Evolutionary conservation across 208 protist species (phyloP), one percentile per base, ranked within the genome.

Genomic region (Trypanosoma mega): DNA sequence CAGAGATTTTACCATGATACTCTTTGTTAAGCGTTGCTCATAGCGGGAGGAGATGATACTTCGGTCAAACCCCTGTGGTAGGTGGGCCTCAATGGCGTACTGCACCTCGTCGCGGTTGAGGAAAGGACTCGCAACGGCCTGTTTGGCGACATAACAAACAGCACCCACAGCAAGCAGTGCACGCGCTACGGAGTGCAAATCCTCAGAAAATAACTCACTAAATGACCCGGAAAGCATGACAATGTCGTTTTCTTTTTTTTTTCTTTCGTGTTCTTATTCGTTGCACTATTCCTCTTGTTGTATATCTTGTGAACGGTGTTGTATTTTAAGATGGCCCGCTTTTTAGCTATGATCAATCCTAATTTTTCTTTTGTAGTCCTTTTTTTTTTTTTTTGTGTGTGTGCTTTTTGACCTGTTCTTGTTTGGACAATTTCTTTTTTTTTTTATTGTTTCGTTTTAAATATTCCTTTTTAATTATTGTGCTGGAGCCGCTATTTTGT

Each of bases 61-160:
- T 23, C 87, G 76, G 52, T 90, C 83, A 60, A 81, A 89, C 20
- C 77, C 87, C 45, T 90, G 84, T 7, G 80, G 65, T 44, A 93
- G 67, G 65, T 93, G 72, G 2, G 74, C 75, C 11, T 76, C 58
- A 49, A 90, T 87, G 29, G 80, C 82, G 65, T 84, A 78, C 63
- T 76, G 59, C 37, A 78, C 82, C 37, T 89, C 72, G 52, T 67
- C 1, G 62, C 73, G 30, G 74, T 54, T 16, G 66, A 59, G 47
- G 56, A 56, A 74, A 60, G 30, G 55, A 24, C 41, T 34, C 18
- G n/a, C 21, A 5, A 33, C 30, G 1, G 33, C 56, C 23, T 50
- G 55, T n/a, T 55, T 59, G 0, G 59, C 44, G 9, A 87, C 33
- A 74, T 81, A 91, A 60, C 60, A 78, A 39, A 72, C 39, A 46